phyloP scores from a whole-genome alignment of 306 rosid genomes.

The Vigna reflexopilosa region DNA sequence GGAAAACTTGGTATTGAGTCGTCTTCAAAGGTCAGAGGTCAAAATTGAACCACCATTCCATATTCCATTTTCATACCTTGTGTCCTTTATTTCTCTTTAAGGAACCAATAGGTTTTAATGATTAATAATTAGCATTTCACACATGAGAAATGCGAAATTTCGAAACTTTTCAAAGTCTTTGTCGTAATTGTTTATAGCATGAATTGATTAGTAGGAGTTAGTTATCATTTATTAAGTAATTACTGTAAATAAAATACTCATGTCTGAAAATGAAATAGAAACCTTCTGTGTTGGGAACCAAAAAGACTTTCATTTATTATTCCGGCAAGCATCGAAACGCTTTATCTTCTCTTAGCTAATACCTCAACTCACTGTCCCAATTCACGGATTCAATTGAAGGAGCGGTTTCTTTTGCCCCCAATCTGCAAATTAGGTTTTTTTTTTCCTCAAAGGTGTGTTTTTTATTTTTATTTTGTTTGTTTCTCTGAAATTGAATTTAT shows the following conservation, averaged over 20 bases:
- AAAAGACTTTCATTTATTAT: background rate
- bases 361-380: background rate
- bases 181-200: background rate
- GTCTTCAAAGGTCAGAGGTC: background rate
- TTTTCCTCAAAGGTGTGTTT: background rate
- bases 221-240: background rate
- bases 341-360: background rate
- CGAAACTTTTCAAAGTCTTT: background rate
- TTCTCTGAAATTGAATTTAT: background rate
- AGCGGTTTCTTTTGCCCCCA: background rate
- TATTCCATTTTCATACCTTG: background rate
- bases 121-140: background rate
- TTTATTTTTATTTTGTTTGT: background rate
- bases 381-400: conserved; percentile 2
- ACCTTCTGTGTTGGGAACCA: background rate
- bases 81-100: too few relatives aligned
- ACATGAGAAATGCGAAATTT: background rate
- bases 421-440: conserved; percentile 33
- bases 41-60: too few relatives aligned
- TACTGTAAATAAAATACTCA: background rate
- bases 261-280: background rate
- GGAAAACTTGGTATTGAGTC: background rate
- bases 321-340: background rate
- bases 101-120: background rate
- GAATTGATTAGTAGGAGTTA: background rate